Percentiles rank a stretch among this genome's conserved stretches.
Conservation (phyloP, 202 grass and related monocot genomes). For the Eragrostis tef region DNA sequence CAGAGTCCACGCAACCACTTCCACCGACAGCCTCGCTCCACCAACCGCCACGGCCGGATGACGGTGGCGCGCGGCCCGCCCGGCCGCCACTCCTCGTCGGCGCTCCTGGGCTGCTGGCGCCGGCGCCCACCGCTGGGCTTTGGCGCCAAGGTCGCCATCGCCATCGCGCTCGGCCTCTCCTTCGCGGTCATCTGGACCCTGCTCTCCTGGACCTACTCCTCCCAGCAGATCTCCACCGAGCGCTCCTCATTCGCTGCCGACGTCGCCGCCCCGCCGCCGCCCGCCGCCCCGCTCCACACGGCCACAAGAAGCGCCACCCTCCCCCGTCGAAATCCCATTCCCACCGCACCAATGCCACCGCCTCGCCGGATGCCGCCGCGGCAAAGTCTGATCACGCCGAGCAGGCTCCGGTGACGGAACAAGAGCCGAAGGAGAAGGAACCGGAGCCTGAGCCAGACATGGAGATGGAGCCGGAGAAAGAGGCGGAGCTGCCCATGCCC, state of each 20-base stretch:
- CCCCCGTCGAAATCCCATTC: constrained; percentile 39
- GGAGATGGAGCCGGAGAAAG: constrained; percentile 56
- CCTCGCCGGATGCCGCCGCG: constrained; percentile 31
- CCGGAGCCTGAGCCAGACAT: constrained; percentile 42
- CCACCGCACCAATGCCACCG: constrained; percentile 52
- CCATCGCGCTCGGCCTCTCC: constrained; percentile 74
- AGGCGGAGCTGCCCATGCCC: constrained; percentile 51
- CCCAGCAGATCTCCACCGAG: constrained; percentile 68
- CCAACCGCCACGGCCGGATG: constrained; percentile 46
- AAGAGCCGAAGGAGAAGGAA: constrained; percentile 40
- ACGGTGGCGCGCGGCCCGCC: constrained; percentile 58
- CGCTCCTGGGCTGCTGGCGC: constrained; percentile 53
- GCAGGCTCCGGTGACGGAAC: constrained; percentile 23
- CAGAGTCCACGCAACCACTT: constrained; percentile 48
- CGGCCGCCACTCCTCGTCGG: constrained; percentile 35
- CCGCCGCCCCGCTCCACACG: constrained; percentile 8
- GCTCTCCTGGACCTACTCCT: constrained; percentile 65
- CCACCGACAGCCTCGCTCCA: constrained; percentile 49
- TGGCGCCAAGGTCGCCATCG: constrained; percentile 72
- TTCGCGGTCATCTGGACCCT: constrained; percentile 78
- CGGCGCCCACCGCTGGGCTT: constrained; percentile 69
- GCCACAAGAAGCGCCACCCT: constrained; percentile 48
- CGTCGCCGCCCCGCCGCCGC: constrained; percentile 51
- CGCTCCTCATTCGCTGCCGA: constrained; percentile 72
- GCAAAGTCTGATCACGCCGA: constrained; percentile 50